Evolutionary conservation across 257 asterid species (phyloP).

Genomic region (Euphrasia confusa): DNA sequence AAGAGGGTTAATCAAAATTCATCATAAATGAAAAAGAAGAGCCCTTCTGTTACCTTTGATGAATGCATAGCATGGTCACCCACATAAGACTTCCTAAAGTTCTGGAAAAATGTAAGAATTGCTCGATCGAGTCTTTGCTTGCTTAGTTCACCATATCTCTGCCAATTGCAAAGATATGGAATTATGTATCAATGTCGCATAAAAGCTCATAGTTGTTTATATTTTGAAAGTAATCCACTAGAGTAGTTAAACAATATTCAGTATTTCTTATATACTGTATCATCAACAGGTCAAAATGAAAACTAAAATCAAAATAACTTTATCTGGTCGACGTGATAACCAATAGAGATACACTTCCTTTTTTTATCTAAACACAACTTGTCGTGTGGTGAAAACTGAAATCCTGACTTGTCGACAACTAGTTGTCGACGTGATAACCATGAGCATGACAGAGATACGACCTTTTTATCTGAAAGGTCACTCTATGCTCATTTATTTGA

Average conservation of each 20-base stretch:
- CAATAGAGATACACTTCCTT: too few relatives aligned
- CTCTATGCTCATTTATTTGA: conserved; percentile 9
- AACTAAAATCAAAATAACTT: conserved; percentile 5
- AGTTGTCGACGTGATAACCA: background rate
- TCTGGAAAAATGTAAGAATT: conserved; percentile 86
- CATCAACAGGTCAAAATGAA: conserved; percentile 9
- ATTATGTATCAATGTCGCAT: conserved; percentile 27
- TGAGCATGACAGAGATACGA: background rate
- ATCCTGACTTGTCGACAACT: background rate
- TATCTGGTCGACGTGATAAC: background rate
- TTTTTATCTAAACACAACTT: too few relatives aligned
- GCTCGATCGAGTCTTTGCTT: conserved; percentile 97
- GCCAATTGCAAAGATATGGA: conserved; percentile 29
- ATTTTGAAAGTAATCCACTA: conserved; percentile 10
- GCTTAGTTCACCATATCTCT: conserved; percentile 87
- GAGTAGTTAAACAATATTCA: background rate
- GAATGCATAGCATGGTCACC: conserved; percentile 99
- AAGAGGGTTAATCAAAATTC: conserved; percentile 25
- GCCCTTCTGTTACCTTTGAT: conserved; percentile 58
- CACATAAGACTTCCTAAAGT: conserved; percentile 84
- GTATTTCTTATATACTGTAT: background rate
- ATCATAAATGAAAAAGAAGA: conserved; percentile 17
- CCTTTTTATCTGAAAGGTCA: background rate
- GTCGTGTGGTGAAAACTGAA: too few relatives aligned
- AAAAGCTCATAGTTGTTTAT: conserved; percentile 10